These are phyloP conservation scores for Neonectria ditissima DNA, from an alignment of 2,329 filamentous ascomycete genomes.

Conservation along the genomic window DNA sequence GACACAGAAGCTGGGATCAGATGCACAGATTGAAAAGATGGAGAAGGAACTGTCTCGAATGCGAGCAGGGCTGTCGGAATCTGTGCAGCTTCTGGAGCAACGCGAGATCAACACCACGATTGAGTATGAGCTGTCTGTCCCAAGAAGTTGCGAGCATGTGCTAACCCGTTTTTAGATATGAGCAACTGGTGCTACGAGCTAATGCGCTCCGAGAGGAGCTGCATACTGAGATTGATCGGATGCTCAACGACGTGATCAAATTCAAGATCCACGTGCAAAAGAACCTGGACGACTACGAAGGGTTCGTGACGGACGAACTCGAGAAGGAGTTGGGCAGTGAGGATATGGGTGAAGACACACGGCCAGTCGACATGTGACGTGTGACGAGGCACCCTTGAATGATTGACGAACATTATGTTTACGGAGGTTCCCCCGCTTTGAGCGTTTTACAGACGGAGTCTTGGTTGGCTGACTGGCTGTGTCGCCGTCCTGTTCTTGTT, in stretches of 20 bases:
- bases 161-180: slow-evolving; percentile 70
- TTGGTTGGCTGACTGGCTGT: slow-evolving; percentile 8
- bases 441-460: slow-evolving; percentile 13
- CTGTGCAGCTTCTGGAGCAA: slow-evolving; percentile 91
- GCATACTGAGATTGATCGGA: slow-evolving; percentile 96
- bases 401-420: slow-evolving; percentile 19
- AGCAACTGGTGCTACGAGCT: slow-evolving; percentile 87
- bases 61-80: slow-evolving; percentile 84
- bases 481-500: not conserved
- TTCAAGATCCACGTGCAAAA: slow-evolving; percentile 99
- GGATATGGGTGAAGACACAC: slow-evolving; percentile 66
- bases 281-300: slow-evolving; percentile 91
- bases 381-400: slow-evolving; percentile 28
- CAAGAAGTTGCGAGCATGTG: not conserved
- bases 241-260: slow-evolving; percentile 96
- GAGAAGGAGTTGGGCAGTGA: slow-evolving; percentile 82
- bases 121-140: slow-evolving; percentile 75
- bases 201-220: slow-evolving; percentile 92
- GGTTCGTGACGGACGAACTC: slow-evolving; percentile 93
- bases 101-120: slow-evolving; percentile 97
- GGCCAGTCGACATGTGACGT: slow-evolving; percentile 58
- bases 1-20: slow-evolving; percentile 87
- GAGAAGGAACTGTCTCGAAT: slow-evolving; percentile 98
- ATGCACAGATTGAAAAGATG: slow-evolving; percentile 98
- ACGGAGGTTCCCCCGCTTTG: slow-evolving; percentile 13